Evolutionary conservation across 139 green algal genomes (phyloP).

Genomic region (Pleodorina starrii): DNA sequence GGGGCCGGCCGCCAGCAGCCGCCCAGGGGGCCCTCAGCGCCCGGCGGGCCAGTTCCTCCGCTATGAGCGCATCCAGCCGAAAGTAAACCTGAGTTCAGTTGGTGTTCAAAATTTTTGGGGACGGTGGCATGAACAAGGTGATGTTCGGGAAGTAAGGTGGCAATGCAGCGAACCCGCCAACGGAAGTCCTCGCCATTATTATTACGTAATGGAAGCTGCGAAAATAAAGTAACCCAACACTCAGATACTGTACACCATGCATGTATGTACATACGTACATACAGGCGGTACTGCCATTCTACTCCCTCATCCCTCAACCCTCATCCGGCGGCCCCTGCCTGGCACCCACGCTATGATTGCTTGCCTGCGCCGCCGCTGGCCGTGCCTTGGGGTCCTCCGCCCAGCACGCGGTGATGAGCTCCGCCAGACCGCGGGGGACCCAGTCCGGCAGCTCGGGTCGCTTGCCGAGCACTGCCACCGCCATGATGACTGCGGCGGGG

Average conservation of each 20-base stretch:
- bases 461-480: constrained; percentile 71
- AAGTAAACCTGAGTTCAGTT: constrained; percentile 15
- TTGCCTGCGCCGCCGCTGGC: constrained; percentile 72
- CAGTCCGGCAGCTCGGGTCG: constrained; percentile 62
- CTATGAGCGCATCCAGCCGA: not conserved
- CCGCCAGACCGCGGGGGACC: constrained; percentile 51
- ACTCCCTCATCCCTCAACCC: no score
- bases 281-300: no score
- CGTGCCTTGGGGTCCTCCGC: constrained; percentile 72
- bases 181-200: no score
- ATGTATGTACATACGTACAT: no score
- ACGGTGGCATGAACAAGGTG: no score
- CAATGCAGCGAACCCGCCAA: no score
- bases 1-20: not conserved
- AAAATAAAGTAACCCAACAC: no score
- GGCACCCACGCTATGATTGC: not conserved
- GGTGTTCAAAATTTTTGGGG: no score
- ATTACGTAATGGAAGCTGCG: no score
- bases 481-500: constrained; percentile 68
- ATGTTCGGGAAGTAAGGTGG: no score
- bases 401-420: constrained; percentile 62
- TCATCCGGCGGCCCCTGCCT: no score
- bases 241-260: no score
- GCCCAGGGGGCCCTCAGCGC: not conserved
- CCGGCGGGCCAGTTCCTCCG: not conserved